These are phyloP conservation scores for Aspergillus bertholletiae DNA, from an alignment of 495 filamentous ascomycete genomes.

Conservation along the genomic window DNA sequence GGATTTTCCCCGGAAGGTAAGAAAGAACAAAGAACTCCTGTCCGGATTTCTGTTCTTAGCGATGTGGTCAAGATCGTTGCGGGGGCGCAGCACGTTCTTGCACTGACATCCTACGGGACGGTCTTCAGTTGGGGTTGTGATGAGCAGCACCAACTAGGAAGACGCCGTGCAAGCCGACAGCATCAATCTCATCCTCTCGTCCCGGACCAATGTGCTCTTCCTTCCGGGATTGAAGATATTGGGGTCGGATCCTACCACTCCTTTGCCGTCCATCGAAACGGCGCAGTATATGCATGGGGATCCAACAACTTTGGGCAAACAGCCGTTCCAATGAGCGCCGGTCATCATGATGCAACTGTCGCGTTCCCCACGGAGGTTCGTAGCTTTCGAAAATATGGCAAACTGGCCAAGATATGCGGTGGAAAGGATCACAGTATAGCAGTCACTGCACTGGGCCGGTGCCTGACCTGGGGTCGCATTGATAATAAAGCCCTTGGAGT, in stretches of 20 bases:
- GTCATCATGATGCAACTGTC: conserved; percentile 3
- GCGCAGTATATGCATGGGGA: conserved; percentile 10
- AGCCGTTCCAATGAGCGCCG: conserved; percentile 2
- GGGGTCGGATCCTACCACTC: conserved; percentile 12
- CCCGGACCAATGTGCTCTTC: conserved; percentile 6
- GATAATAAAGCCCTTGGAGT: conserved; percentile 13
- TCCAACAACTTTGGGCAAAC: conserved; percentile 14
- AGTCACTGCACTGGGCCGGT: not conserved
- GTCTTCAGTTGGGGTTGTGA: conserved; percentile 71
- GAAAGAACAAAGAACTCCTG: conserved; percentile 37
- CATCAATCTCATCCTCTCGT: conserved; percentile 5
- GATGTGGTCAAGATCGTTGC: conserved; percentile 58
- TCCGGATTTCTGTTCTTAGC: conserved; percentile 51
- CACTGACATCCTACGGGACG: conserved; percentile 61
- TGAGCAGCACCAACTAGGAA: conserved; percentile 71
- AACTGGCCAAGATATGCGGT: not conserved
- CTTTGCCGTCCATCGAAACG: conserved; percentile 8
- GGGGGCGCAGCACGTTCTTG: conserved; percentile 72
- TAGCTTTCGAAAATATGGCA: not conserved
- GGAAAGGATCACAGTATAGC: conserved; percentile 14
- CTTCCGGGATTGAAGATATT: conserved; percentile 5
- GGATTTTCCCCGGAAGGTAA: conserved; percentile 53
- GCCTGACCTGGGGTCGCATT: conserved; percentile 13
- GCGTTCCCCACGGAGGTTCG: conserved; percentile 4
- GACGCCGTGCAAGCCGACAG: conserved; percentile 3